Evolutionary conservation across 225 moss, liverwort and hornwort species (phyloP).

Genomic region (Rhytidiadelphus loreus): DNA sequence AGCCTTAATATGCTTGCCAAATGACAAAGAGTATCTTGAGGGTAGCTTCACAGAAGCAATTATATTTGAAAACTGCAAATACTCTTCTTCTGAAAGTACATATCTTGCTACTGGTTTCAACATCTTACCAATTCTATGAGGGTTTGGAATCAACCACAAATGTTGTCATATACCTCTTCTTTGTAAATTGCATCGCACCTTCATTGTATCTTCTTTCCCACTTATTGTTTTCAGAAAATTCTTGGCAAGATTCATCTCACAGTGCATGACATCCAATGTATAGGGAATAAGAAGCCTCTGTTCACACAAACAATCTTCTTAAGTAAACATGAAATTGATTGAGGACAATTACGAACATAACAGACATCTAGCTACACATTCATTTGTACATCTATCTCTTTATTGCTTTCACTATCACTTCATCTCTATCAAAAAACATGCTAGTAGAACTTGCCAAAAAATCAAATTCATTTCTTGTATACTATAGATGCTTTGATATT

Average conservation of each 20-base stretch:
- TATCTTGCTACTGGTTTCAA: background rate
- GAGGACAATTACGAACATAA: no score
- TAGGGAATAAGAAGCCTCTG: background rate
- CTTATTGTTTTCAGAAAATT: background rate
- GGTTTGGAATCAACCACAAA: background rate
- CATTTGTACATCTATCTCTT: no score
- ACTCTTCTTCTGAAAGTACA: background rate
- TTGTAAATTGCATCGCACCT: background rate
- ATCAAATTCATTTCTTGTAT: no score
- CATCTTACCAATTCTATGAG: background rate
- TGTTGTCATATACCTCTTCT: background rate
- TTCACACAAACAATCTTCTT: accelerated
- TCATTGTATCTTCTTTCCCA: background rate
- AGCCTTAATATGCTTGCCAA: background rate
- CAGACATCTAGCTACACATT: no score
- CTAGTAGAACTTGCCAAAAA: no score
- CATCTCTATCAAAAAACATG: no score
- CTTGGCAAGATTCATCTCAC: background rate
- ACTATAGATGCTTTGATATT: no score
- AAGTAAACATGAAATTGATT: accelerated
- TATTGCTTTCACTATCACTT: no score
- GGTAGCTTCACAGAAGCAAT: background rate
- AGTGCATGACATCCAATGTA: background rate
- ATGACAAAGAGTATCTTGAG: background rate
- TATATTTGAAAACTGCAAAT: background rate